Conservation (phyloP, 2,329 filamentous ascomycete genomes). For the Trichocomaceae sp. region DNA sequence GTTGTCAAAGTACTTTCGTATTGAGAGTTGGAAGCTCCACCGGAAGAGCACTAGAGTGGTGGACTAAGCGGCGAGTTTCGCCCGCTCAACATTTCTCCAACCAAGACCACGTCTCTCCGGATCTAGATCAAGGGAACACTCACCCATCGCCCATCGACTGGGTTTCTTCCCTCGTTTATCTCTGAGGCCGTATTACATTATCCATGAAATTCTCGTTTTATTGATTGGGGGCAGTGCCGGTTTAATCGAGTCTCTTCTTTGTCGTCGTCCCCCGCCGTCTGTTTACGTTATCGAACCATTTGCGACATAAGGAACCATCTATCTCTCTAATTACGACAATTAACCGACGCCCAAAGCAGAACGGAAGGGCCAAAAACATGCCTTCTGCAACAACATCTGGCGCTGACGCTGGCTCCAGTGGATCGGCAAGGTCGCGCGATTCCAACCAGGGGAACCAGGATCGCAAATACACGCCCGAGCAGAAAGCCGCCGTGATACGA, state of each 20-base stretch:
- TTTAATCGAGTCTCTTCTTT: neutral
- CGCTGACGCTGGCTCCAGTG: conserved; percentile 33
- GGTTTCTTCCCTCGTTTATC: neutral
- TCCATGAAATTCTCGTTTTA: neutral
- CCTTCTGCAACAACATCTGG: conserved; percentile 43
- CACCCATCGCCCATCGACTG: neutral
- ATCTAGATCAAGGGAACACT: neutral
- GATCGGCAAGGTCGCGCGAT: conserved; percentile 39
- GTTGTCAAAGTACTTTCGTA: neutral
- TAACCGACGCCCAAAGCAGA: neutral
- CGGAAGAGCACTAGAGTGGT: neutral
- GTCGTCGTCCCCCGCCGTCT: neutral
- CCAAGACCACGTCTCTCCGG: conserved; percentile 3
- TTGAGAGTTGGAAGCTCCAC: conserved; percentile 18
- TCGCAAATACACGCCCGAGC: conserved; percentile 71
- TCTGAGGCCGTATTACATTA: neutral
- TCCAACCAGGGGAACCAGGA: conserved; percentile 48
- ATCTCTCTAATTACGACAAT: neutral
- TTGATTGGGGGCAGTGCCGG: neutral
- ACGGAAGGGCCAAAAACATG: conserved; percentile 24
- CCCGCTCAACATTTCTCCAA: neutral
- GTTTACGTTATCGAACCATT: neutral
- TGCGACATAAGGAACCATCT: neutral
- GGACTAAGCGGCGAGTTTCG: conserved; percentile 4
- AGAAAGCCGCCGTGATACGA: conserved; percentile 83